phyloP scores from a whole-genome alignment of 2,329 filamentous ascomycete genomes.

The Rachicladosporium sp. region DNA sequence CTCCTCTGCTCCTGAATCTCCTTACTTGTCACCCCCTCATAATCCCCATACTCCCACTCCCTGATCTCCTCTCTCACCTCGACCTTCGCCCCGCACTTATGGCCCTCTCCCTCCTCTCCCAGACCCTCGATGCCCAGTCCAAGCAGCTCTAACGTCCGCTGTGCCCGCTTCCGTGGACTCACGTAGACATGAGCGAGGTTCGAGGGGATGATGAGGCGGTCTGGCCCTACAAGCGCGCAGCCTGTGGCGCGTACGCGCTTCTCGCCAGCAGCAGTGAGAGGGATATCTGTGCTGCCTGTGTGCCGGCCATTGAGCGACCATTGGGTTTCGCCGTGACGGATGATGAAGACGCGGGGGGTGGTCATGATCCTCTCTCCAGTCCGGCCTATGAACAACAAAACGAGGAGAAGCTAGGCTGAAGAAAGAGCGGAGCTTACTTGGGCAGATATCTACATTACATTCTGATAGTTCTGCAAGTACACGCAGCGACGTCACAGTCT shows the following conservation, averaged over 20 bases:
- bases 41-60: constrained; percentile 53
- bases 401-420: too few relatives aligned
- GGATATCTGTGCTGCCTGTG: constrained; percentile 73
- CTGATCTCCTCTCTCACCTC: constrained; percentile 39
- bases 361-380: too few relatives aligned
- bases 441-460: too few relatives aligned
- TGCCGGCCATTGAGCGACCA: constrained; percentile 79
- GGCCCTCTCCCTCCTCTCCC: constrained; percentile 14
- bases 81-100: constrained; percentile 29
- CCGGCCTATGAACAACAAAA: too few relatives aligned
- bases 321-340: constrained; percentile 87
- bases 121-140: constrained; percentile 44
- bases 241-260: constrained; percentile 51
- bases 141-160: constrained; percentile 80
- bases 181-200: constrained; percentile 86
- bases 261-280: constrained; percentile 65
- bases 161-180: constrained; percentile 72
- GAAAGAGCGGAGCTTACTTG: too few relatives aligned
- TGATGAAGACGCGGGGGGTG: constrained; percentile 39
- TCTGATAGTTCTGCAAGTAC: too few relatives aligned
- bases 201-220: constrained; percentile 71
- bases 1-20: constrained; percentile 38
- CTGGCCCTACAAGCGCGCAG: constrained; percentile 67
- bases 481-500: too few relatives aligned
- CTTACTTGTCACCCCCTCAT: constrained; percentile 44